Percentiles rank a stretch among this genome's conserved stretches.
These are phyloP conservation scores for Hydrangea macrophylla DNA, from an alignment of 148 eudicot genomes.

Conservation along the genomic window DNA sequence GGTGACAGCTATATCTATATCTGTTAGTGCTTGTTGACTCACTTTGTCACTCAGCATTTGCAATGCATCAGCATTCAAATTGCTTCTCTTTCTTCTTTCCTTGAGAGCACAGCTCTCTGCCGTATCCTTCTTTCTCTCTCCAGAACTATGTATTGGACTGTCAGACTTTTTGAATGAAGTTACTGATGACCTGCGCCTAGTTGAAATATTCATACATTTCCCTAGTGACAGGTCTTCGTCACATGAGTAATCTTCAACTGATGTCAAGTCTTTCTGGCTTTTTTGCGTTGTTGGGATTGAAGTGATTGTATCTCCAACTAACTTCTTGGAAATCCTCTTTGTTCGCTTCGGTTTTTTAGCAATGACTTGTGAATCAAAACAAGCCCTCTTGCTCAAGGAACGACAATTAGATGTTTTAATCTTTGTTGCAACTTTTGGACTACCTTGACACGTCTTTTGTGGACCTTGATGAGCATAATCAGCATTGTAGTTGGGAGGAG, in stretches of 20 bases:
- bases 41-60: constrained; percentile 4
- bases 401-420: constrained; percentile 3
- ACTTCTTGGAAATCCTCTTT: constrained; percentile 16
- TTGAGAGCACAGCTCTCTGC: constrained; percentile 11
- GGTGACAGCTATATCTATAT: constrained; percentile 12
- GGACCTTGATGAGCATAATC: constrained; percentile 24
- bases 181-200: constrained; percentile 19
- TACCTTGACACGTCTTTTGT: constrained; percentile 13
- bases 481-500: constrained; percentile 20
- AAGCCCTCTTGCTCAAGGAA: constrained; percentile 22
- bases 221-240: constrained; percentile 11
- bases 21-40: constrained; percentile 6
- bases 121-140: constrained; percentile 7
- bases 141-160: constrained; percentile 16
- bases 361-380: constrained; percentile 25
- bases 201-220: constrained; percentile 19
- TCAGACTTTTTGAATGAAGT: constrained; percentile 16
- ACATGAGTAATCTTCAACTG: constrained; percentile 5
- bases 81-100: constrained; percentile 23
- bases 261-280: constrained; percentile 9
- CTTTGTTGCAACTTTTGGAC: constrained; percentile 20
- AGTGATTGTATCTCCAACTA: not conserved
- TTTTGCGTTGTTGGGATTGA: constrained; percentile 6
- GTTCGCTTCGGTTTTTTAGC: constrained; percentile 18
- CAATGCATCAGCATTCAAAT: constrained; percentile 9